These are phyloP conservation scores for Davidsoniella australis DNA, from an alignment of 2,329 filamentous ascomycete genomes.

Conservation along the genomic window DNA sequence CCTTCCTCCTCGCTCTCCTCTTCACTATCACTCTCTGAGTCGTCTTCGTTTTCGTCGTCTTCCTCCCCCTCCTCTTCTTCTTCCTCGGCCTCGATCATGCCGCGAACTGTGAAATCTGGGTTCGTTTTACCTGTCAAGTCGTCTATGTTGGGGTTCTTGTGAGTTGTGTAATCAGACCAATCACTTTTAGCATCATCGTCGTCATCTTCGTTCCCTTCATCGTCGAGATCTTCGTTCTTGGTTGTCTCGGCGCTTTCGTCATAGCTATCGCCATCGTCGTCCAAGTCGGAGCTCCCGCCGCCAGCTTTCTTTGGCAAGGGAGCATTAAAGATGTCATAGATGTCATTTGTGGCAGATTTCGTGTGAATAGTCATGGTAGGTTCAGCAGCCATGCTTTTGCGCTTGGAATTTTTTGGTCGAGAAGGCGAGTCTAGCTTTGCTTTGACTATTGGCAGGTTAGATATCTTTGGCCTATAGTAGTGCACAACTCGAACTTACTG, in stretches of 20 bases:
- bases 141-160: conserved; percentile 40
- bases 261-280: conserved; percentile 13
- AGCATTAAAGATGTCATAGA: conserved; percentile 92
- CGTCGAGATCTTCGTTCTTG: conserved; percentile 26
- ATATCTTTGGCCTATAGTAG: background rate
- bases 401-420: conserved; percentile 67
- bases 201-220: conserved; percentile 27
- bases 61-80: conserved; percentile 22
- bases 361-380: conserved; percentile 99
- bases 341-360: conserved; percentile 85
- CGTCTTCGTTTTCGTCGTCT: background rate
- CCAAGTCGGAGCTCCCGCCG: conserved; percentile 15
- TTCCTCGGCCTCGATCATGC: conserved; percentile 17
- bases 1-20: conserved; percentile 4
- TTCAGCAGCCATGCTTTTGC: conserved; percentile 39
- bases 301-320: conserved; percentile 33
- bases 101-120: conserved; percentile 27
- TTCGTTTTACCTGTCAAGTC: conserved; percentile 20
- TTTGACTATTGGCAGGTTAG: conserved; percentile 44
- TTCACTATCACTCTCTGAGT: conserved; percentile 17
- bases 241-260: conserved; percentile 18
- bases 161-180: conserved; percentile 68
- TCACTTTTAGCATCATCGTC: conserved; percentile 48
- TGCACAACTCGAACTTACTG: conserved; percentile 36
- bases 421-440: conserved; percentile 83